phyloP scores from a whole-genome alignment of 768 basidiomycete species.

The Coprinopsis sp. region DNA sequence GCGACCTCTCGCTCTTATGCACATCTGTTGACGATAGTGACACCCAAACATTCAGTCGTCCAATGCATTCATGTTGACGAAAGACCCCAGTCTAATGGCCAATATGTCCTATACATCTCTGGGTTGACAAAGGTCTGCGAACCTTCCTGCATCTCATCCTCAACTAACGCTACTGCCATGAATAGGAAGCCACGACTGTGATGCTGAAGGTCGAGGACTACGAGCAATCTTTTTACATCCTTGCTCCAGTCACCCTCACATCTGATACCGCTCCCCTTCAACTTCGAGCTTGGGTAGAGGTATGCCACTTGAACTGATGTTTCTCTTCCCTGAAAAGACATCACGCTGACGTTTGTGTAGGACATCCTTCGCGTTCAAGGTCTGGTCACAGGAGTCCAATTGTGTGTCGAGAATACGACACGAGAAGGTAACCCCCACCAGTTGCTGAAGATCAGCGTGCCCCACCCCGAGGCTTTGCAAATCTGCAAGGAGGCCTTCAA shows the following conservation, averaged over 20 bases:
- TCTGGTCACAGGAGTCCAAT: too few species aligned
- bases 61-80: not conserved
- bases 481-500: too few species aligned
- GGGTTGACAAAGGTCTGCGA: not conserved
- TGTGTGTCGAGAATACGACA: too few species aligned
- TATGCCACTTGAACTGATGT: slow-evolving; percentile 63
- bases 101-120: not conserved
- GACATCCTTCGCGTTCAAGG: too few species aligned
- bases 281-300: slow-evolving; percentile 54
- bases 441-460: too few species aligned
- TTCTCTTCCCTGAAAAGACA: not conserved
- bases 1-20: not conserved
- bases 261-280: too few species aligned
- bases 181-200: not conserved
- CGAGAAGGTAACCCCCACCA: too few species aligned
- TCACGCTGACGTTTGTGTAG: too few species aligned
- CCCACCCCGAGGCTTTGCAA: too few species aligned
- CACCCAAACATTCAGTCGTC: not conserved
- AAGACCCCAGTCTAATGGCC: not conserved
- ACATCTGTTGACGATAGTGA: too few species aligned
- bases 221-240: slow-evolving; percentile 86
- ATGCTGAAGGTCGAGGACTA: slow-evolving; percentile 54
- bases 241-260: slow-evolving; percentile 73
- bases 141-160: not conserved
- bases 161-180: not conserved